Evolutionary conservation across 768 basidiomycete genomes (phyloP), one percentile per base, ranked within the genome.

Genomic region (Podaxis sp.): DNA sequence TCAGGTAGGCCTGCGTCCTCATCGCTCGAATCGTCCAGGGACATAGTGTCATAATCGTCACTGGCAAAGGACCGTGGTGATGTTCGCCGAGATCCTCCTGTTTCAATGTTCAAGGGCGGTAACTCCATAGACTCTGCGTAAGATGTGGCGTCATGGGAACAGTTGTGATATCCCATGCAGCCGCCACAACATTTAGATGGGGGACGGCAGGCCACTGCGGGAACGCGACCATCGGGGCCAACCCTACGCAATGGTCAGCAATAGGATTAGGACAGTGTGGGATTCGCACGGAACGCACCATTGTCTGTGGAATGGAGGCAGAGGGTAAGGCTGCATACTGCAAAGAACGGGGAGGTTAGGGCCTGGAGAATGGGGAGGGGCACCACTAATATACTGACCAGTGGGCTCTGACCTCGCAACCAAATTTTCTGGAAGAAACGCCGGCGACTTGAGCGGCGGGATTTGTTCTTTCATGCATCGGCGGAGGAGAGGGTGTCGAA

Each of bases 381-480:
- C 7, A 13, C n/a, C 26, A n/a, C 12, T 51, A 19, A 52, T 51
- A 52, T 51, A 61, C 60, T 8, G 19, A 61, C 60, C 46, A 48
- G 30, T 55, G 40, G 13, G 15, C 36, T 33, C 28, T 36, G 13
- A 9, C 22, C 33, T 39, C 53, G 42, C 26, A 55, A 26, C 52
- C 17, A 17, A 12, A 11, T 13, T 54, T 44, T 24, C 11, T 13
- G 42, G 52, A 54, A 46, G 60, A 53, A n/a, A 42, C 38, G 52
- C 39, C 26, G 9, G 40, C 19, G 42, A 55, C 19, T 33, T 54
- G 19, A 48, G 36, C 48, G 44, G 53, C 40, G 53, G 19, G 13
- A 22, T n/a, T 55, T 9, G 60, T 46, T 42, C 52, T n/a, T 46
- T 55, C 58, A 51, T 51, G 54, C 48, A 56, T 63, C 53, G 61